Conservation (phyloP, 2,329 filamentous ascomycete genomes). For the Lasiodiplodia sp. region DNA sequence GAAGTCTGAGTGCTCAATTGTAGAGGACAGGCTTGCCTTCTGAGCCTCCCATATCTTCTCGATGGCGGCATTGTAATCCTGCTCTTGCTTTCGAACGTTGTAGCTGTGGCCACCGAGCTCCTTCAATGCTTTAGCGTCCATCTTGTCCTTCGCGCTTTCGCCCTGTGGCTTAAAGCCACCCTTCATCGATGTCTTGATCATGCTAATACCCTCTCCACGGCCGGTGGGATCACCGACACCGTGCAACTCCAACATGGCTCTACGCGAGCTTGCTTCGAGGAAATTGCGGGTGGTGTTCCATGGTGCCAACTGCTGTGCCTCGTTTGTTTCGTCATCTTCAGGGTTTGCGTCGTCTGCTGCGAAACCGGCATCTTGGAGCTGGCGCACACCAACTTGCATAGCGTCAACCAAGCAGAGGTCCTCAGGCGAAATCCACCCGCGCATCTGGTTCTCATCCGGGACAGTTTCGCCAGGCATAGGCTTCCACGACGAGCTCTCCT, state of each 20-base stretch:
- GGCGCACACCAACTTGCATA: slow-evolving; percentile 94
- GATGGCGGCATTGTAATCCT: slow-evolving; percentile 90
- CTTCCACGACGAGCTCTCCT: slow-evolving; percentile 83
- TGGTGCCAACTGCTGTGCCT: slow-evolving; percentile 82
- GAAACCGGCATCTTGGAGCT: slow-evolving; percentile 90
- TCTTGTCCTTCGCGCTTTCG: slow-evolving; percentile 85
- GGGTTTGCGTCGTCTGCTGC: slow-evolving; percentile 71
- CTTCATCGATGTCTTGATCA: slow-evolving; percentile 98
- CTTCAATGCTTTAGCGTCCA: slow-evolving; percentile 76
- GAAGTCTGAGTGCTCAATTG: slow-evolving; percentile 75
- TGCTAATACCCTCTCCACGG: slow-evolving; percentile 92
- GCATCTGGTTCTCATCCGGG: slow-evolving; percentile 81
- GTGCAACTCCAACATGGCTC: slow-evolving; percentile 95
- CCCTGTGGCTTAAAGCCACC: slow-evolving; percentile 92
- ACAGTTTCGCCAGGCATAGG: slow-evolving; percentile 74
- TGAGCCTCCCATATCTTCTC: slow-evolving; percentile 92
- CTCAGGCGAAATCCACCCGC: slow-evolving; percentile 91
- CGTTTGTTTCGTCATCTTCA: slow-evolving; percentile 71
- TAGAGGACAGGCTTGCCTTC: slow-evolving; percentile 77
- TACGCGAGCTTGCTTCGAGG: slow-evolving; percentile 88
- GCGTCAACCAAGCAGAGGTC: slow-evolving; percentile 94
- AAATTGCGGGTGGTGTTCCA: slow-evolving; percentile 99
- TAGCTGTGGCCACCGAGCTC: slow-evolving; percentile 89
- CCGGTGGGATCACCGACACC: slow-evolving; percentile 95
- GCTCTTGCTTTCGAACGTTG: slow-evolving; percentile 94